Percentiles rank a stretch among this genome's conserved stretches.
Evolutionary conservation across 2,329 filamentous ascomycete species (phyloP).

Genomic region (Penicillium psychrosexuale): DNA sequence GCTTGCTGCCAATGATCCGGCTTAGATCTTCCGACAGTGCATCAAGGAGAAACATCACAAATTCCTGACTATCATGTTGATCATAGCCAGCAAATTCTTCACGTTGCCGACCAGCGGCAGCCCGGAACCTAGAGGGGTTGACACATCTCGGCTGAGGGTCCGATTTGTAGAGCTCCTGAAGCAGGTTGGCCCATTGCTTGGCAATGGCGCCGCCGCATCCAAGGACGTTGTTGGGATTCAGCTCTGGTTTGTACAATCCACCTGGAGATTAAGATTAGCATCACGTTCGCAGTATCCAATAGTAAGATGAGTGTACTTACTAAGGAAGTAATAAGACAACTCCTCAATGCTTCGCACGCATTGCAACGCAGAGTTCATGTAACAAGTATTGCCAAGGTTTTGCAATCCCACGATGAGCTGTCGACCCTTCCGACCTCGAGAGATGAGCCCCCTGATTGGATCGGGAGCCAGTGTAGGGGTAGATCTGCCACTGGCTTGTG

Average conservation of each 20-base stretch:
- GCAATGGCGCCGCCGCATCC: conserved; percentile 84
- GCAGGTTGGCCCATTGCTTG: conserved; percentile 71
- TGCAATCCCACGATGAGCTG: conserved; percentile 73
- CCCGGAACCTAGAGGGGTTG: conserved; percentile 77
- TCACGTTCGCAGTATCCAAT: background rate
- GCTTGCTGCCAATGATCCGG: conserved; percentile 80
- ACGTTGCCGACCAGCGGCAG: conserved; percentile 73
- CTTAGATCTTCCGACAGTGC: conserved; percentile 94
- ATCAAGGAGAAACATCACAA: conserved; percentile 90
- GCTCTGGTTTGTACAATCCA: conserved; percentile 69
- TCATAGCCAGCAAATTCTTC: conserved; percentile 89
- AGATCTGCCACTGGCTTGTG: conserved; percentile 57
- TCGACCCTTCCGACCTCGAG: conserved; percentile 64
- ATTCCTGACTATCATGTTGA: conserved; percentile 97
- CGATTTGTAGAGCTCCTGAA: conserved; percentile 71
- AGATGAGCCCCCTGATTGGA: background rate
- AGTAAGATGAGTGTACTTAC: conserved; percentile 23
- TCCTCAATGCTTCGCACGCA: conserved; percentile 93
- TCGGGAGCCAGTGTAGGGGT: conserved; percentile 68
- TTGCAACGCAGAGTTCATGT: conserved; percentile 97
- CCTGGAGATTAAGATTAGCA: conserved; percentile 34
- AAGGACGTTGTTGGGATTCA: conserved; percentile 82
- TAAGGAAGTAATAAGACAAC: conserved; percentile 84
- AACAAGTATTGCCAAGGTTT: conserved; percentile 96
- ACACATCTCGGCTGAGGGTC: conserved; percentile 65